Percentiles rank a stretch among this genome's conserved stretches.
Conservation (phyloP, 768 basidiomycete species). For the Chiua virens region DNA sequence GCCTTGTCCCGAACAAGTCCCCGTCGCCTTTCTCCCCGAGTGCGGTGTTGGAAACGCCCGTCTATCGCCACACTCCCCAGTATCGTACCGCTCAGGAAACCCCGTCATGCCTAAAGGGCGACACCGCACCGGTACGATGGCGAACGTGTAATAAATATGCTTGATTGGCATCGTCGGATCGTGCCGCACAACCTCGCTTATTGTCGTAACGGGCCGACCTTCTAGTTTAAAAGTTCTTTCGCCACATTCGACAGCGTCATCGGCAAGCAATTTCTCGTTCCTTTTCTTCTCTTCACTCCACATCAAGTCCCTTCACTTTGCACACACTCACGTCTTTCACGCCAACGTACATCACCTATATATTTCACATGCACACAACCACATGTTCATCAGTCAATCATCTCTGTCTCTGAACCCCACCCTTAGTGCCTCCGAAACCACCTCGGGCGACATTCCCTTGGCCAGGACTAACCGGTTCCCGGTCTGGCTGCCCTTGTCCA, state of each 20-base stretch:
- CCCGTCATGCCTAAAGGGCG: not conserved
- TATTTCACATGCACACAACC: conserved; percentile 28
- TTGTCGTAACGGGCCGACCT: conserved; percentile 9
- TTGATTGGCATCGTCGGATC: conserved; percentile 1
- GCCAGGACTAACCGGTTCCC: conserved; percentile 12
- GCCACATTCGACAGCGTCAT: conserved; percentile 6
- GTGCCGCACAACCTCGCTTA: conserved; percentile 23
- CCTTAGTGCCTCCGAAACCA: conserved; percentile 4
- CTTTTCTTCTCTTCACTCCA: conserved; percentile 7
- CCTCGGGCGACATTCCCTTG: conserved; percentile 5
- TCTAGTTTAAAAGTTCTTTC: not conserved
- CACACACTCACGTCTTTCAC: conserved; percentile 27
- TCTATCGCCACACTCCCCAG: conserved; percentile 1
- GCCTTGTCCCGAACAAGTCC: conserved; percentile 7
- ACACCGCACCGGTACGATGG: conserved; percentile 12
- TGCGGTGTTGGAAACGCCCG: conserved; percentile 16
- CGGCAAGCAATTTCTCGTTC: conserved; percentile 14
- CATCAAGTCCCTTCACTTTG: conserved; percentile 11
- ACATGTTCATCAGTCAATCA: conserved; percentile 27
- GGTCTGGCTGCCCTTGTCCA: conserved; percentile 20
- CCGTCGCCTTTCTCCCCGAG: not conserved
- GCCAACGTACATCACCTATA: conserved; percentile 16
- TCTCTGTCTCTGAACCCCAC: conserved; percentile 18
- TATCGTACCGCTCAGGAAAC: conserved; percentile 2
- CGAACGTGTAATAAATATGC: conserved; percentile 5